Conservation (phyloP, 768 basidiomycete species). For the Chalciporus sphaerocephalus region DNA sequence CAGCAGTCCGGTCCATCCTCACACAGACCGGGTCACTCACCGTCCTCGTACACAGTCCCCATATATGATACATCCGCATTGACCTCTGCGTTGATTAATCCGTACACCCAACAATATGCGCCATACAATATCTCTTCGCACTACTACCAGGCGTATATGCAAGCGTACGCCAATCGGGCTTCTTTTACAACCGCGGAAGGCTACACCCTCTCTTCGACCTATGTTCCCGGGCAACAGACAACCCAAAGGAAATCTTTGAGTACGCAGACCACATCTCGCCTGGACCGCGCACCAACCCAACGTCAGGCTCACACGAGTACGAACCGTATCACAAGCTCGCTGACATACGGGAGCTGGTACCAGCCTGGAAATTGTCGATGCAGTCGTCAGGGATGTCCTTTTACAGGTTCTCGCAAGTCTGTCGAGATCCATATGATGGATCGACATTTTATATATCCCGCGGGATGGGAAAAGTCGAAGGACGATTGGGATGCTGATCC, state of each 20-base stretch:
- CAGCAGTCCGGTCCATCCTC: conserved; percentile 9
- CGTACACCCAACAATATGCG: conserved; percentile 27
- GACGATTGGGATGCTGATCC: conserved; percentile 80
- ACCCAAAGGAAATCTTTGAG: not conserved
- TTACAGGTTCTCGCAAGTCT: conserved; percentile 63
- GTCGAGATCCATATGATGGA: conserved; percentile 87
- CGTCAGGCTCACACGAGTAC: conserved; percentile 1
- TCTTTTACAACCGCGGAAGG: conserved; percentile 31
- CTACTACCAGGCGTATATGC: conserved; percentile 54
- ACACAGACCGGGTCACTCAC: not conserved
- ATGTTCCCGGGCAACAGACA: conserved; percentile 20
- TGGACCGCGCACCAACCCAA: conserved; percentile 3
- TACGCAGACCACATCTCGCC: not conserved
- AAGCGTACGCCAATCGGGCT: conserved; percentile 21
- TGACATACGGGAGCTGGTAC: conserved; percentile 46
- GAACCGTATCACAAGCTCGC: conserved; percentile 16
- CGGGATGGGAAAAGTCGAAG: conserved; percentile 58
- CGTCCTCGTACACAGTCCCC: conserved; percentile 13
- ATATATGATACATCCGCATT: conserved; percentile 23
- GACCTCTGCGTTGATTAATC: conserved; percentile 26
- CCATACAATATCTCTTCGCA: conserved; percentile 40
- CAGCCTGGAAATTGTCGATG: conserved; percentile 60
- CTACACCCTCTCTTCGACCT: conserved; percentile 39
- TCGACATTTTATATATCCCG: conserved; percentile 79
- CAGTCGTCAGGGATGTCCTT: conserved; percentile 59